phyloP scores from a whole-genome alignment of 2,329 filamentous ascomycete genomes.

The Fusarium redolens region DNA sequence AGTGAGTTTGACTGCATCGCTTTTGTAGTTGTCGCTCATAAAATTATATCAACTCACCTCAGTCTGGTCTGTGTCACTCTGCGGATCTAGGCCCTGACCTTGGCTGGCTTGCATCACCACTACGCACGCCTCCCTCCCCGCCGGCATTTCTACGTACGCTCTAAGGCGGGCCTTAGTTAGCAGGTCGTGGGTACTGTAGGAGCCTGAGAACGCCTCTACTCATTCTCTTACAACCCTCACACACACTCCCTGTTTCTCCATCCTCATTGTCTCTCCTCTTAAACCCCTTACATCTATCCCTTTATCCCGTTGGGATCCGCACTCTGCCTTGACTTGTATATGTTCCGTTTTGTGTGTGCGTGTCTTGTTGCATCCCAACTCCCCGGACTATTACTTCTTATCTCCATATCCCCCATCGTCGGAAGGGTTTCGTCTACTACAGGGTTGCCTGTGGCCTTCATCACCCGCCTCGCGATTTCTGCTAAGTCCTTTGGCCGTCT shows the following conservation, averaged over 20 bases:
- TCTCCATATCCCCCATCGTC: slow-evolving; percentile 33
- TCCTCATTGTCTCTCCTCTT: slow-evolving; percentile 30
- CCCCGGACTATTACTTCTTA: slow-evolving; percentile 33
- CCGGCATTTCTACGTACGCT: slow-evolving; percentile 44
- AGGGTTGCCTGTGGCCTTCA: slow-evolving; percentile 36
- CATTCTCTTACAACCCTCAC: slow-evolving; percentile 39
- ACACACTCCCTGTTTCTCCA: slow-evolving; percentile 33
- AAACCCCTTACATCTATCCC: slow-evolving; percentile 32
- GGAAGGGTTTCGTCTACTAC: slow-evolving; percentile 20
- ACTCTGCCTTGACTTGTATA: slow-evolving; percentile 29
- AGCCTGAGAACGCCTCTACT: slow-evolving; percentile 41
- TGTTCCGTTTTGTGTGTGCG: slow-evolving; percentile 19
- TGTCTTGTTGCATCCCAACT: slow-evolving; percentile 6
- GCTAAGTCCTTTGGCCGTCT: slow-evolving; percentile 37
- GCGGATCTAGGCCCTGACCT: slow-evolving; percentile 47
- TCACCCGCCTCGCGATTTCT: slow-evolving; percentile 36
- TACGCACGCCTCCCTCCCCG: slow-evolving; percentile 44
- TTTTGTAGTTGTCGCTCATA: slow-evolving; percentile 21
- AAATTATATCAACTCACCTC: slow-evolving; percentile 13
- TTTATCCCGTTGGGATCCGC: slow-evolving; percentile 34
- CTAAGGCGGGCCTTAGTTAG: slow-evolving; percentile 36
- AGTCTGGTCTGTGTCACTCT: slow-evolving; percentile 37
- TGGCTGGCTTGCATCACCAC: slow-evolving; percentile 48
- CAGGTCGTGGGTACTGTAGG: slow-evolving; percentile 28
- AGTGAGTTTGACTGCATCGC: slow-evolving; percentile 15